Conservation (phyloP, 2,329 filamentous ascomycete species). For the Phialophora verrucosa region DNA sequence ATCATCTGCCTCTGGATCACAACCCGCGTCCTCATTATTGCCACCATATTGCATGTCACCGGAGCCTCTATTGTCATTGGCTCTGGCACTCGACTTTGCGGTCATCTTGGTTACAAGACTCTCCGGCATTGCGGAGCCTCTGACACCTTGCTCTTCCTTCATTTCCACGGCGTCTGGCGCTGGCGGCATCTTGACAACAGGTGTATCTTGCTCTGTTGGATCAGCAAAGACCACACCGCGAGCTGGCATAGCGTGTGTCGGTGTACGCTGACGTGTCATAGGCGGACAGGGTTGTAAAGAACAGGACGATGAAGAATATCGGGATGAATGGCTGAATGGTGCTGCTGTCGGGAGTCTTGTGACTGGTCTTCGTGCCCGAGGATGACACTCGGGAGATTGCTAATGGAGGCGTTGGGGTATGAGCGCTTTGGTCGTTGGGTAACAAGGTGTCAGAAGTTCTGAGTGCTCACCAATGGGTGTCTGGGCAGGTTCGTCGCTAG, state of each 20-base stretch:
- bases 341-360: neutral
- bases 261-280: neutral
- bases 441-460: neutral
- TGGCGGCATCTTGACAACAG: neutral
- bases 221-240: conserved; percentile 2
- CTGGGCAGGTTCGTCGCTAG: conserved; percentile 2
- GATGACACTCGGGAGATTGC: neutral
- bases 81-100: neutral
- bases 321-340: neutral
- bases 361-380: neutral
- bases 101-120: neutral
- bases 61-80: neutral
- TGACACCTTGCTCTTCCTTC: neutral
- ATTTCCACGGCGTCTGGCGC: neutral
- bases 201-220: neutral
- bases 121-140: neutral
- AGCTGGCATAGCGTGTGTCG: neutral
- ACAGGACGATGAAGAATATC: conserved; percentile 6
- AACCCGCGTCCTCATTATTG: neutral
- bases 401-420: neutral
- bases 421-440: neutral
- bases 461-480: conserved; percentile 10
- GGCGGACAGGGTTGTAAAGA: neutral
- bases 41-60: neutral
- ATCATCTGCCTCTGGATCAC: neutral